phyloP scores from a whole-genome alignment of 768 basidiomycete genomes.

The Crassisporium funariophilum region DNA sequence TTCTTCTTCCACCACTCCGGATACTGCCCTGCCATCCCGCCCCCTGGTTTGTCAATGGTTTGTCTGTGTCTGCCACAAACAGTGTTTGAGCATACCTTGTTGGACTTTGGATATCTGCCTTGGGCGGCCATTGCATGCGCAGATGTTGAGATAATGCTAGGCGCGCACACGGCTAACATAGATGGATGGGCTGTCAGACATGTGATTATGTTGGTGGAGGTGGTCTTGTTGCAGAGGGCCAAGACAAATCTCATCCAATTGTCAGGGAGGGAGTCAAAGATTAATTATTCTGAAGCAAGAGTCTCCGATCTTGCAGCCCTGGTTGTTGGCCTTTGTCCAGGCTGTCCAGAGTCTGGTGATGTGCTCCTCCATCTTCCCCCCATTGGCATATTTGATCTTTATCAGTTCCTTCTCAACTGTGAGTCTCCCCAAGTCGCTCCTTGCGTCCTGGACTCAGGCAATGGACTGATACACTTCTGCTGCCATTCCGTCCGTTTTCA shows the following conservation, averaged over 20 bases:
- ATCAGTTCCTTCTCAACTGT: constrained; percentile 10
- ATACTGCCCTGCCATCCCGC: constrained; percentile 39
- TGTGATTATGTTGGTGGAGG: constrained; percentile 12
- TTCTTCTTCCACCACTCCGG: constrained; percentile 19
- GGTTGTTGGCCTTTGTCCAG: constrained; percentile 11
- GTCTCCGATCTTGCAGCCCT: constrained; percentile 12
- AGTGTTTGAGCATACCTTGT: constrained; percentile 16
- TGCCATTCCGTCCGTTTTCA: constrained; percentile 21
- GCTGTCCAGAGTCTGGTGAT: constrained; percentile 12
- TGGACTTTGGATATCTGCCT: background rate
- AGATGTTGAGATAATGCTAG: background rate
- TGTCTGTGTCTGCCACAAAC: constrained; percentile 27
- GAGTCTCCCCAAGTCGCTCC: constrained; percentile 13
- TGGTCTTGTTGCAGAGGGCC: constrained; percentile 11
- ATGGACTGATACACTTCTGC: constrained; percentile 20
- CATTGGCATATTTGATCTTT: constrained; percentile 10
- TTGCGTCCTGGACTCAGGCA: constrained; percentile 4
- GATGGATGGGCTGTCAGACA: constrained; percentile 4
- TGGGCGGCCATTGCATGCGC: background rate
- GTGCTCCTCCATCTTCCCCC: constrained; percentile 15
- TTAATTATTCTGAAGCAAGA: constrained; percentile 17
- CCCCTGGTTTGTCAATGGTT: constrained; percentile 23
- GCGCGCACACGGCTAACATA: background rate
- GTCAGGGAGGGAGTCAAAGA: constrained; percentile 20
- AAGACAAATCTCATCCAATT: constrained; percentile 21